Base-by-base conservation (phyloP, 257 asterid species). In the Penstemon eatonii region DNA sequence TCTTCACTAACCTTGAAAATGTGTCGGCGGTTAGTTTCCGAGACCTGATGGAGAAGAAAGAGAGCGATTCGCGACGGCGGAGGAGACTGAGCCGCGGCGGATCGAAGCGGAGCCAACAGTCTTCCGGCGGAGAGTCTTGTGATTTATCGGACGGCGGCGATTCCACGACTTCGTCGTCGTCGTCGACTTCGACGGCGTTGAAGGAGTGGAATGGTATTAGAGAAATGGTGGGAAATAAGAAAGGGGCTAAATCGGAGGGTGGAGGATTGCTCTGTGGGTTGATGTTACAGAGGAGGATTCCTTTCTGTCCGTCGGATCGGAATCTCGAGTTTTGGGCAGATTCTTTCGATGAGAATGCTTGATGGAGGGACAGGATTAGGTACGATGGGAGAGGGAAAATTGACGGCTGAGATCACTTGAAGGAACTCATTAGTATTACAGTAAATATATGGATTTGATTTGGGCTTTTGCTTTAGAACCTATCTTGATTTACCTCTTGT, bases 221-320 rank as follows among this genome's bases (percentile, higher is more conserved):
- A 4, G 82, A 67, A 70, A 37, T 78, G 87, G 88, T 86, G 76
- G 95, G 85, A 70, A 87, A 79, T 66, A 69, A 77, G 78, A 81
- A 82, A 49, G 87, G 66, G 43, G 54, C 55, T 8, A 81, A 81
- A 76, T 70, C 88, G 0, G 73, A 73, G 78, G 86, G 85, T 56
- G 84, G 83, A 19, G 89, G 90, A 36, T 53, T 79, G 85, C 82
- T 90, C 12, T 90, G 97, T 56, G 96, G 99, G 5, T 71, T 88
- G 74, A 18, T 81, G 82, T 66, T 73, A 68, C 90, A 87, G 78
- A 83, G 78, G 79, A 86, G 73, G 87, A 74, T 82, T 3, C 86
- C 83, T 10, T 76, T 79, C 47, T 81, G 87, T 71, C 85, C 90
- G 83, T 85, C 89, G 3, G 84, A 78, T 79, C 89, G 73, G 76